Base-by-base conservation (phyloP, 202 grass and related monocot species). In the Alloteropsis angusta region DNA sequence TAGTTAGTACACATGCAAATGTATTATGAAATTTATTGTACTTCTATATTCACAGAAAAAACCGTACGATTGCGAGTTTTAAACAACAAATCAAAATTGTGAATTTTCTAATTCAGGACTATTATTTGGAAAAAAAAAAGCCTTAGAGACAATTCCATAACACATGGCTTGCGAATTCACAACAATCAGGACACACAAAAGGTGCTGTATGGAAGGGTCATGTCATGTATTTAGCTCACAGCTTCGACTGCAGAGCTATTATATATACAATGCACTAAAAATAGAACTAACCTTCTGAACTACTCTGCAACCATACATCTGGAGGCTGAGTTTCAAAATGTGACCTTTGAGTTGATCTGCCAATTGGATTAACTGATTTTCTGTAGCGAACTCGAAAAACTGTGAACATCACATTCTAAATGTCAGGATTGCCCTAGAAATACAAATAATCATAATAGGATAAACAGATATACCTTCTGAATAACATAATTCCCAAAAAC, bases 401-500 rank as follows among this genome's bases (percentile, higher is more conserved):
- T 93, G 91, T 47, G 9, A 75, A 77, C 32, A 66, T 35, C 32
- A 37, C 7, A 77, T 35, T 60, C 0, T 37, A 69, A 80, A 39
- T 67, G 35, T 82, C 36, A 89, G 44, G 21, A 62, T 2, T 48
- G 17, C 18, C 26, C 43, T 16, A 13, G 63, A 77, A 37, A 36
- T 43, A 86, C 2, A 74, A 41, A 41, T 21, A 17, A 71, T 65
- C 12, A 65, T 66, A 68, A 25, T 38, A 61, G 7, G 59, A 53
- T 53, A 68, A 4, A 57, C 36, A 30, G 7, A 35, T 35, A n/a
- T 82, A 93, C 91, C 84, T 91, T 93, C 74, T 93, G 91, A 42
- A 93, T 88, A 44, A 93, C 91, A 90, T 93, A 93, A 91, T 93
- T 93, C 61, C 88, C 91, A 46, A 93, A 93, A 17, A 93, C 91